Percentiles rank a stretch among this genome's conserved stretches.
Evolutionary conservation across 2,329 filamentous ascomycete species (phyloP).

Genomic region (Nemania sp.): DNA sequence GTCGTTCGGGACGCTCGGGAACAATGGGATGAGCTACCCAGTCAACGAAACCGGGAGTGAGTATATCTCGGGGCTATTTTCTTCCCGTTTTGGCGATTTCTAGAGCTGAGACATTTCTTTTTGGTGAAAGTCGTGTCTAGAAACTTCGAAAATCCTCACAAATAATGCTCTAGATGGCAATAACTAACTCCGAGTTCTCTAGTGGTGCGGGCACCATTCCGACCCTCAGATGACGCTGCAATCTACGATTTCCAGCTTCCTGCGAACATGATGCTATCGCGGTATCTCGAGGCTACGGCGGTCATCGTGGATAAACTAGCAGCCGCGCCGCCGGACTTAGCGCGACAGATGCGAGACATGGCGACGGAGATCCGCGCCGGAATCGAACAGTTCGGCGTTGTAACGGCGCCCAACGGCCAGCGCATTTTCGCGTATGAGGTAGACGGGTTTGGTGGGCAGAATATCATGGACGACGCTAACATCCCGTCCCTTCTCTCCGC

Average conservation of each 20-base stretch:
- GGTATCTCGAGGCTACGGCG: slow-evolving; percentile 67
- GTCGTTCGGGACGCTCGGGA: slow-evolving; percentile 83
- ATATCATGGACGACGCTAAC: slow-evolving; percentile 79
- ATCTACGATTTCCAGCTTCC: slow-evolving; percentile 90
- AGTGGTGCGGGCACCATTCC: slow-evolving; percentile 92
- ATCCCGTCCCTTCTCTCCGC: slow-evolving; percentile 75
- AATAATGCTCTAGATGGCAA: too few relatives aligned
- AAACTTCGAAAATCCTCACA: too few relatives aligned
- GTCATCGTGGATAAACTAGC: slow-evolving; percentile 60
- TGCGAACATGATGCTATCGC: slow-evolving; percentile 85
- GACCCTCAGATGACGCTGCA: slow-evolving; percentile 89
- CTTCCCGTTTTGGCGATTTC: too few relatives aligned
- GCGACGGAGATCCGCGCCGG: slow-evolving; percentile 73
- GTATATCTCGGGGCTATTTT: too few relatives aligned
- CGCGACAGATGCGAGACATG: slow-evolving; percentile 67
- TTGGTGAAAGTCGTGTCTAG: too few relatives aligned
- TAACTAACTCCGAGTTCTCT: too few relatives aligned
- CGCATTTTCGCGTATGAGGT: slow-evolving; percentile 82
- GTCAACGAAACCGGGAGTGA: slow-evolving; percentile 82
- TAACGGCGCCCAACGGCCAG: slow-evolving; percentile 52
- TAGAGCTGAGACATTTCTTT: too few relatives aligned
- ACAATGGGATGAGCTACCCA: slow-evolving; percentile 83
- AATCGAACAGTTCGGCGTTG: slow-evolving; percentile 78
- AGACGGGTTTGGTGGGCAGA: slow-evolving; percentile 76
- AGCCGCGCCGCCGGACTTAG: slow-evolving; percentile 56